A percentile compares a stretch with the other conserved stretches of the same genome.
Evolutionary conservation across 352 stramenopile species (phyloP).

Genomic region (Phytopythium aichiense): DNA sequence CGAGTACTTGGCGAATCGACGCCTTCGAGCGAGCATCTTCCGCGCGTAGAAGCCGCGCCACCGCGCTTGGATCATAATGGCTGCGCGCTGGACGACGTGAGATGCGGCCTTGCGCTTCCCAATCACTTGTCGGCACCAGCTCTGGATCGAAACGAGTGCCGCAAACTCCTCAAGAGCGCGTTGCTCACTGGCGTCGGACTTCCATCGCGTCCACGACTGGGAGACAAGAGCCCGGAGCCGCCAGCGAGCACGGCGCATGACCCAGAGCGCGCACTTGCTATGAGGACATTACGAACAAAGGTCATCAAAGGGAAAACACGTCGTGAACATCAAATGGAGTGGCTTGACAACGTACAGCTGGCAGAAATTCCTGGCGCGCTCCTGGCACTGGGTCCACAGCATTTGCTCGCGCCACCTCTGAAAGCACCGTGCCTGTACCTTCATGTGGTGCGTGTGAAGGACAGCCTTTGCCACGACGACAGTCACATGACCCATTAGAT

Average conservation of each 20-base stretch:
- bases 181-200: conserved; percentile 12
- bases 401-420: conserved; percentile 21
- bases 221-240: conserved; percentile 19
- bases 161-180: conserved; percentile 35
- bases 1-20: conserved; percentile 32
- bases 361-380: conserved; percentile 36
- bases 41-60: conserved; percentile 56
- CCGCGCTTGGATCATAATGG: conserved; percentile 29
- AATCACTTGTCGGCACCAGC: conserved; percentile 31
- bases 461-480: not conserved
- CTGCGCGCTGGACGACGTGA: conserved; percentile 23
- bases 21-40: conserved; percentile 31
- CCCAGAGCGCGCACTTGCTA: conserved; percentile 45
- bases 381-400: conserved; percentile 15
- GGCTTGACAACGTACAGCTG: conserved; percentile 24
- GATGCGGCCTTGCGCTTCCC: conserved; percentile 18
- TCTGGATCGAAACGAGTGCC: conserved; percentile 46
- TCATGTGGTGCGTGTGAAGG: not conserved
- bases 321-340: not conserved
- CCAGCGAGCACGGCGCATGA: conserved; percentile 32
- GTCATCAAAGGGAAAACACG: no score
- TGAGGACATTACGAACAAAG: not conserved
- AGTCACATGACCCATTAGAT: not conserved
- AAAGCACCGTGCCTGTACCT: conserved; percentile 14
- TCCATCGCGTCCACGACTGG: conserved; percentile 34